Conservation (phyloP, 2,329 filamentous ascomycete genomes). For the Trichophyton equinum region DNA sequence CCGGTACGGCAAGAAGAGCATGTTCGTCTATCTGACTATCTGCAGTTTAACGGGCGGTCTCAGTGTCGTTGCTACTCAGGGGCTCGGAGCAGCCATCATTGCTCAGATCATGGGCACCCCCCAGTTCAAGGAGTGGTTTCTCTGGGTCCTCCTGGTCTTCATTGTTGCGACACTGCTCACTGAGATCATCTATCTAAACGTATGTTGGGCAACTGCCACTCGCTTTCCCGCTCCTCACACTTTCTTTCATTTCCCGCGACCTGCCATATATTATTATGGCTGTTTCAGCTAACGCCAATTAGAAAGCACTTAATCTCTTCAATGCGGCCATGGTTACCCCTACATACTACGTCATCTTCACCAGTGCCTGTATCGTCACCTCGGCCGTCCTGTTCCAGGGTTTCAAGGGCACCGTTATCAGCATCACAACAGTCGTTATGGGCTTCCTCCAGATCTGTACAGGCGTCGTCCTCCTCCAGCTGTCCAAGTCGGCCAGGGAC, state of each 20-base stretch:
- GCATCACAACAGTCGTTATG: slow-evolving; percentile 80
- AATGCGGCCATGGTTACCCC: slow-evolving; percentile 95
- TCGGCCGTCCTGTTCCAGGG: slow-evolving; percentile 86
- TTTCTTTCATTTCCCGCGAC: neutral
- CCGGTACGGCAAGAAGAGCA: slow-evolving; percentile 86
- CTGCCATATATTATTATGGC: neutral
- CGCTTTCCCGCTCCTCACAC: no score
- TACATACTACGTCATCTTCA: slow-evolving; percentile 98
- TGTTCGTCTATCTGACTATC: slow-evolving; percentile 94
- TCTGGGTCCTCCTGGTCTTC: slow-evolving; percentile 84
- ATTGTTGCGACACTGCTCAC: slow-evolving; percentile 79
- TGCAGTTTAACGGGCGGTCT: slow-evolving; percentile 90
- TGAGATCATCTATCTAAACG: slow-evolving; percentile 91
- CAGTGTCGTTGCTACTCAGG: slow-evolving; percentile 90
- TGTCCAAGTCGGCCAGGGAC: slow-evolving; percentile 97
- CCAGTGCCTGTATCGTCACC: slow-evolving; percentile 85
- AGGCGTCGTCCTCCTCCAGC: slow-evolving; percentile 79
- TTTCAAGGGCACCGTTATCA: slow-evolving; percentile 71
- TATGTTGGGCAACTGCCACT: slow-evolving; percentile 38
- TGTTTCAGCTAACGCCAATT: slow-evolving; percentile 18
- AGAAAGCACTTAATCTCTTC: slow-evolving; percentile 98
- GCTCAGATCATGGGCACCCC: slow-evolving; percentile 68
- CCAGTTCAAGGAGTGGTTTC: slow-evolving; percentile 96
- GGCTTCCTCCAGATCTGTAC: slow-evolving; percentile 91
- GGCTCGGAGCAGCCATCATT: slow-evolving; percentile 78